A percentile compares a stretch with the other conserved stretches of the same genome.
These are phyloP conservation scores for Meira nashicola DNA, from an alignment of 1,284 basidiomycete genomes.

Conservation along the genomic window DNA sequence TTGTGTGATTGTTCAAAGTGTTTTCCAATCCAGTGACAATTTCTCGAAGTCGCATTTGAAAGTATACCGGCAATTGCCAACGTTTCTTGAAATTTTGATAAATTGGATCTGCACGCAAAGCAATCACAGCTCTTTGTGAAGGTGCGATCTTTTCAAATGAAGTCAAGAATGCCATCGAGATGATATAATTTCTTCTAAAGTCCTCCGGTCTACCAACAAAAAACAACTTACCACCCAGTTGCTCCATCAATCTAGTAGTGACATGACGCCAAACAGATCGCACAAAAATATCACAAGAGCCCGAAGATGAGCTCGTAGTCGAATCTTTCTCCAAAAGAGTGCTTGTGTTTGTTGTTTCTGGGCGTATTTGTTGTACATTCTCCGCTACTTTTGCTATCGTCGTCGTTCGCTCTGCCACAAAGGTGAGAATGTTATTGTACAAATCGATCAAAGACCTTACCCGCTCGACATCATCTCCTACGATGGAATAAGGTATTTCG, in stretches of 20 bases:
- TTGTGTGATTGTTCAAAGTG: too few relatives aligned
- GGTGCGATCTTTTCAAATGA: constrained; percentile 77
- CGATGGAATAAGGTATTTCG: too few relatives aligned
- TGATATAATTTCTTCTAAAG: constrained; percentile 74
- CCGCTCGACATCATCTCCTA: not conserved
- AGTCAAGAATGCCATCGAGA: constrained; percentile 77
- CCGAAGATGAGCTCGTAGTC: not conserved
- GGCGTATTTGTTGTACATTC: constrained; percentile 11
- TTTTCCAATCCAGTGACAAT: constrained; percentile 70
- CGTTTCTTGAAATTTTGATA: constrained; percentile 56
- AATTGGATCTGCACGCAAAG: not conserved
- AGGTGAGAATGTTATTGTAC: constrained; percentile 77
- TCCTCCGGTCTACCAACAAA: constrained; percentile 83
- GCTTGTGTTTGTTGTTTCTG: constrained; percentile 1
- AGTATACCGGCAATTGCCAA: constrained; percentile 95
- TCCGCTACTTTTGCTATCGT: constrained; percentile 72
- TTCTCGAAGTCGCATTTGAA: constrained; percentile 95
- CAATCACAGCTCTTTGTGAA: constrained; percentile 54
- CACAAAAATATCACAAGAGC: constrained; percentile 34
- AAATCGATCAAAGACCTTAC: constrained; percentile 60
- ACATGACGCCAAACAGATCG: constrained; percentile 84
- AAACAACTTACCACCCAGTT: constrained; percentile 76
- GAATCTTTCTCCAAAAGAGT: not conserved
- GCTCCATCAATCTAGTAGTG: constrained; percentile 70
- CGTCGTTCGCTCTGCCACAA: constrained; percentile 65